Evolutionary conservation across 805 yeast genomes (phyloP), one percentile per base, ranked within the genome.

Genomic region (Hanseniaspora mollemarum): DNA sequence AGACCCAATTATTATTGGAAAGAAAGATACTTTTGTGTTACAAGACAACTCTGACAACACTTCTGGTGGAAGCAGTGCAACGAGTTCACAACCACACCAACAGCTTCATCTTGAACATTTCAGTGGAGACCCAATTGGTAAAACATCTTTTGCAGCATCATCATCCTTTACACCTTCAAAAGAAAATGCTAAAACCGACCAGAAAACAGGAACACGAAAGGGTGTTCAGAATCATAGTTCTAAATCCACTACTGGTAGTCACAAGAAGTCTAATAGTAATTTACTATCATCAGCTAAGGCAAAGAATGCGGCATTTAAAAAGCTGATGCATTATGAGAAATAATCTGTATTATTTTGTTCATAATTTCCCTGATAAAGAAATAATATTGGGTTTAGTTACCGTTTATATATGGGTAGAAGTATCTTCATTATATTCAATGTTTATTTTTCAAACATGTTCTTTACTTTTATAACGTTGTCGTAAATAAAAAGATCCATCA

Each of bases 241-340:
- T 32, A 8, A 32, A 8, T 28, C 31, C 31, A 28, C 12, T 12
- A 28, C 31, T 15, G 29, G 18, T 21, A 26, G 21, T 22, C 24
- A 21, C 16, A 33, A 19, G 8, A 6, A 29, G 2, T 13, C 3
- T 5, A 39, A 18, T 12, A 8, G 12, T 18, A 33, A 25, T 2
- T 8, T 24, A 4, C 16, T 40, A n/a, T 48, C 51, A 2, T 28
- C 26, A 9, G 40, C 25, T 7, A 19, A 18, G 2, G 31, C 26
- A 4, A 42, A 40, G 28, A 32, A 32, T 16, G 45, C 43, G 19
- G 45, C 51, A 18, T 35, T 40, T 9, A 48, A 40, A 13, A 48
- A 48, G 26, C 33, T 48, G 22, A 40, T 40, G 15, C 51, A 40
- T 13, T 41, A 32, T 15, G 51, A 48, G 21, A 31, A 48, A 31